These are phyloP conservation scores for Fusarium stilboides DNA, from an alignment of 2,329 filamentous ascomycete species.

Conservation along the genomic window DNA sequence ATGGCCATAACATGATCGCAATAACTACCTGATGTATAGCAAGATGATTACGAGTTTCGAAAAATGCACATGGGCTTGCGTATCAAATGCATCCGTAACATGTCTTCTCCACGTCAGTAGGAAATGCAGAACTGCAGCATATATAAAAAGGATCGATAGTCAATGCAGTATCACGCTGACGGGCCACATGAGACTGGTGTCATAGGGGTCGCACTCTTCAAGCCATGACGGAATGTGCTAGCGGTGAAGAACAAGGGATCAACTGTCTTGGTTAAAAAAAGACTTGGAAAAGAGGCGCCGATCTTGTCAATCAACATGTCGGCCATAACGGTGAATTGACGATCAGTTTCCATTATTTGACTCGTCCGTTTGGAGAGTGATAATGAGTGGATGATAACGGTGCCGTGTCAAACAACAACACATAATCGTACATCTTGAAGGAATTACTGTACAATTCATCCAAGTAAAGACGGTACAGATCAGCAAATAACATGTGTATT, in stretches of 20 bases:
- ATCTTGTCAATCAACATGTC: conserved; percentile 35
- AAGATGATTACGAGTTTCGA: too few species aligned
- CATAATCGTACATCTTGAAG: not conserved
- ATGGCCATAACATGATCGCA: too few species aligned
- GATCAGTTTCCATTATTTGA: conserved; percentile 32
- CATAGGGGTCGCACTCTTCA: conserved; percentile 15
- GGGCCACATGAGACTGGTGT: conserved; percentile 24
- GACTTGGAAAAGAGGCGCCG: conserved; percentile 24
- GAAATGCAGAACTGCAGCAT: not conserved
- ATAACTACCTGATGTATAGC: too few species aligned
- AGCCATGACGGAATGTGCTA: conserved; percentile 38
- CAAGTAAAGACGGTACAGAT: not conserved
- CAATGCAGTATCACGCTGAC: not conserved
- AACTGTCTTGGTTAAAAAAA: conserved; percentile 30
- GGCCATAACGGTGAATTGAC: conserved; percentile 28
- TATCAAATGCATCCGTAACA: too few species aligned
- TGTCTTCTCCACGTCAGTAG: too few species aligned
- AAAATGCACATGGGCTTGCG: too few species aligned
- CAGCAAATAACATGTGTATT: too few species aligned
- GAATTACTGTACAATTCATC: not conserved
- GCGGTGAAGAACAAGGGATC: conserved; percentile 34
- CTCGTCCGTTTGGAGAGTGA: conserved; percentile 5
- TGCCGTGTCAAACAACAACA: conserved; percentile 1
- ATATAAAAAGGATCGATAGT: not conserved
- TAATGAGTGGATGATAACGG: conserved; percentile 3